Evolutionary conservation across 148 eudicot genomes (phyloP).

Genomic region (Euryodendron excelsum): DNA sequence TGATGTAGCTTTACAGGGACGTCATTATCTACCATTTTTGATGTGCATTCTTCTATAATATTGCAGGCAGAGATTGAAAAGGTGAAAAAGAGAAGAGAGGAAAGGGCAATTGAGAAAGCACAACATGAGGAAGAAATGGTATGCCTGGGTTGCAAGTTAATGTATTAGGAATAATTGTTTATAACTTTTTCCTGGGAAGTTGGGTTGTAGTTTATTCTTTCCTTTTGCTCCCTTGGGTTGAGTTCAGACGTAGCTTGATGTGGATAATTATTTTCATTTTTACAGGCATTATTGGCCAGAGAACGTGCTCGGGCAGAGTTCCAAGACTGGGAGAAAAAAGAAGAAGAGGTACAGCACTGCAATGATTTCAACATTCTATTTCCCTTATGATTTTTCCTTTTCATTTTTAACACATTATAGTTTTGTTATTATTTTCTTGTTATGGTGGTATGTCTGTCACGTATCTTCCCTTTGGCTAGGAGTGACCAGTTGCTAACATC

Average conservation of each 20-base stretch:
- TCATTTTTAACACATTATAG: not conserved
- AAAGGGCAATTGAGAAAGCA: slow-evolving; percentile 88
- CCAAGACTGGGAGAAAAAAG: slow-evolving; percentile 95
- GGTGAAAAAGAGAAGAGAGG: slow-evolving; percentile 93
- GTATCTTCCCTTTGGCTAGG: not conserved
- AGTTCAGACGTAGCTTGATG: not conserved
- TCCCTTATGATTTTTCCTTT: not conserved
- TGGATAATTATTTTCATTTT: not conserved
- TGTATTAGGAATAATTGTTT: not conserved
- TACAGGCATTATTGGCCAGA: slow-evolving; percentile 70
- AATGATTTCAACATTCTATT: not conserved
- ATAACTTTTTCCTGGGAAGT: not conserved
- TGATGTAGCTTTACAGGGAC: not conserved
- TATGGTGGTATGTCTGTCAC: not conserved
- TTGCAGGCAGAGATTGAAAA: slow-evolving; percentile 86
- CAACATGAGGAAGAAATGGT: slow-evolving; percentile 93
- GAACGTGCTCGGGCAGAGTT: slow-evolving; percentile 92
- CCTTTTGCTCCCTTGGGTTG: not conserved
- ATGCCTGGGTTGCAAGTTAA: slow-evolving; percentile 19
- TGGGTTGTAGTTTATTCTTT: not conserved
- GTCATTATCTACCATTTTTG: not conserved
- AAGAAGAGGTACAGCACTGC: slow-evolving; percentile 58
- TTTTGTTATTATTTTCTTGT: not conserved
- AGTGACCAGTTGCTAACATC: slow-evolving; percentile 6
- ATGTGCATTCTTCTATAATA: not conserved